A percentile compares a stretch with the other conserved stretches of the same genome.
Conservation (phyloP, 2,329 filamentous ascomycete genomes). For the Trichoderma oligosporum region DNA sequence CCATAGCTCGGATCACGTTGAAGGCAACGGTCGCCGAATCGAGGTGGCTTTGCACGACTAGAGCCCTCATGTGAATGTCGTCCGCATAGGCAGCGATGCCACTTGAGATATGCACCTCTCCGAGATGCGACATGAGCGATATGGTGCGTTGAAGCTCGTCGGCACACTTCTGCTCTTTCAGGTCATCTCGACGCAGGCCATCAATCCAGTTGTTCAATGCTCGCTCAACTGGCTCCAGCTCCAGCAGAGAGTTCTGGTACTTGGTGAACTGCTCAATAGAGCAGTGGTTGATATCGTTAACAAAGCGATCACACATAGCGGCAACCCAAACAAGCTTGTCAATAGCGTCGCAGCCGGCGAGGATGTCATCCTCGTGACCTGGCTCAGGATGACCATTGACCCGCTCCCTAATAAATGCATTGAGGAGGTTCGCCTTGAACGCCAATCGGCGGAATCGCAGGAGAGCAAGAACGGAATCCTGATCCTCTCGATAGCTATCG, state of each 20-base stretch:
- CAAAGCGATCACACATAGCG: conserved; percentile 78
- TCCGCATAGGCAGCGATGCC: conserved; percentile 72
- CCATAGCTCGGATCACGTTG: conserved; percentile 58
- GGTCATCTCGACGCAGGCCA: conserved; percentile 72
- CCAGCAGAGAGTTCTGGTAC: conserved; percentile 76
- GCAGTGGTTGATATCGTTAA: conserved; percentile 74
- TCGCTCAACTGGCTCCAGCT: conserved; percentile 87
- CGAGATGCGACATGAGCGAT: conserved; percentile 80
- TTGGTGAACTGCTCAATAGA: conserved; percentile 72
- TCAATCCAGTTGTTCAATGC: conserved; percentile 88
- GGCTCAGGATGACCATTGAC: conserved; percentile 64
- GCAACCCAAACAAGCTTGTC: conserved; percentile 84
- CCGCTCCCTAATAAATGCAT: conserved; percentile 73
- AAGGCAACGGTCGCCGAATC: conserved; percentile 72
- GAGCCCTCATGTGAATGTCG: conserved; percentile 71
- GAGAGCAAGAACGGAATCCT: conserved; percentile 82
- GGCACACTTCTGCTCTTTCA: conserved; percentile 79
- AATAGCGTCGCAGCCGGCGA: conserved; percentile 74
- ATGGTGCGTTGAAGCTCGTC: conserved; percentile 79
- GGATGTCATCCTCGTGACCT: conserved; percentile 71
- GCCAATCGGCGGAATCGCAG: conserved; percentile 82
- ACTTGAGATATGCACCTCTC: conserved; percentile 70
- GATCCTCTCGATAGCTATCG: conserved; percentile 74
- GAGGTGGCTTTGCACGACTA: conserved; percentile 74
- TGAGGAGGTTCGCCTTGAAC: conserved; percentile 81